Evolutionary conservation across 1,139 yeast species (phyloP).

Genomic region (Taiozyma sp.): DNA sequence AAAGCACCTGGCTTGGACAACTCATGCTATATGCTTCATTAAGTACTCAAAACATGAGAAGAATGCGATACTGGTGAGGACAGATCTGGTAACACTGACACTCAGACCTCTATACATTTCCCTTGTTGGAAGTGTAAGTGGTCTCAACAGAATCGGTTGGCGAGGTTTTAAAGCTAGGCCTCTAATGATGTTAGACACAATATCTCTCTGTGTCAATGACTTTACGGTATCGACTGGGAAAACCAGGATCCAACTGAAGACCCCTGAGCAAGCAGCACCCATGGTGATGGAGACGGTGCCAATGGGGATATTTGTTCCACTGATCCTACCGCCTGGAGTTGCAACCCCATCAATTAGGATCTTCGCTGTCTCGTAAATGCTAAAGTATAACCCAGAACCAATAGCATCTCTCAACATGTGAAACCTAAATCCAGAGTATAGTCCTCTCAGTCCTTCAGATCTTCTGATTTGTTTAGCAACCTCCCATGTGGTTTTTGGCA

Average conservation of each 20-base stretch:
- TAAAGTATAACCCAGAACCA: conserved; percentile 71
- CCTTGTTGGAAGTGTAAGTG: conserved; percentile 34
- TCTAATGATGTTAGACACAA: conserved; percentile 61
- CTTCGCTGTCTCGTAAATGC: conserved; percentile 60
- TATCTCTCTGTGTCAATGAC: conserved; percentile 68
- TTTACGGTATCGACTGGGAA: conserved; percentile 83
- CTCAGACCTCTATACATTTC: conserved; percentile 74
- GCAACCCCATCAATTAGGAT: conserved; percentile 20
- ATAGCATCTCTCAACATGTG: conserved; percentile 66
- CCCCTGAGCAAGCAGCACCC: conserved; percentile 82
- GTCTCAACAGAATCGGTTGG: conserved; percentile 31
- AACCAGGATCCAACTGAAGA: conserved; percentile 64
- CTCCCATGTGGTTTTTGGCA: conserved; percentile 39
- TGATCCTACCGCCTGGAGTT: conserved; percentile 16
- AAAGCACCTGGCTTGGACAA: not conserved
- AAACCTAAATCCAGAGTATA: conserved; percentile 69
- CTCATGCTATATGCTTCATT: conserved; percentile 45
- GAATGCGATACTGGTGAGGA: conserved; percentile 70
- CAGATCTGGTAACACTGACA: conserved; percentile 65
- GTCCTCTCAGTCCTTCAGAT: conserved; percentile 55
- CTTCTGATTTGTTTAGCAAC: conserved; percentile 49
- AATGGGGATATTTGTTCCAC: conserved; percentile 27
- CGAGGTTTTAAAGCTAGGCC: conserved; percentile 31
- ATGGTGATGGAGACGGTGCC: conserved; percentile 41
- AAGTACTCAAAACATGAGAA: conserved; percentile 68